Conservation (phyloP, 2,329 filamentous ascomycete species). For the Cyphellophora attinorum region DNA sequence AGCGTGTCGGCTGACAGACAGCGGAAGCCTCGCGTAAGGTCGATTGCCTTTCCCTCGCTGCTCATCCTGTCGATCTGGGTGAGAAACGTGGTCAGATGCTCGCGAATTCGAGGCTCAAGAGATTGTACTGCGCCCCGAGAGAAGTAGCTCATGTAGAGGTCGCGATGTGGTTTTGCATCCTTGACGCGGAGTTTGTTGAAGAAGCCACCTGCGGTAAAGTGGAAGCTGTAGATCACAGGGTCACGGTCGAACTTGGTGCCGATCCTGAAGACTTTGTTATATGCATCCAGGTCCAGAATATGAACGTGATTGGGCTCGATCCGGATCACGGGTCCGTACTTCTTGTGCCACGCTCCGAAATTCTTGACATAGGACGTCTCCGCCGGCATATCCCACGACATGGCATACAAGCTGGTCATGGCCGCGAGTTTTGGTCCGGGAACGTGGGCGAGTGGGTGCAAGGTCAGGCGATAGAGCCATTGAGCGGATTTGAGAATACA, state of each 20-base stretch:
- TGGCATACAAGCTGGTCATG: conserved; percentile 20
- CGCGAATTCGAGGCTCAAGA: conserved; percentile 20
- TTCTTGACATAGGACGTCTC: background rate
- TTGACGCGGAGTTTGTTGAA: conserved; percentile 6
- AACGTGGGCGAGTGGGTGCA: conserved; percentile 24
- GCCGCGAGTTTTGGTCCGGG: conserved; percentile 26
- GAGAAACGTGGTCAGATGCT: conserved; percentile 15
- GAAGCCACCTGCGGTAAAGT: conserved; percentile 2
- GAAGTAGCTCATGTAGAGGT: conserved; percentile 23
- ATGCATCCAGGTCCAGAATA: conserved; percentile 5
- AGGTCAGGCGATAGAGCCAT: conserved; percentile 20
- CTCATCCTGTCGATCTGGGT: conserved; percentile 2
- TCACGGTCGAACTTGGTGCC: conserved; percentile 6
- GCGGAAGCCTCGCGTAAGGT: conserved; percentile 7
- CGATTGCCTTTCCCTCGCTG: conserved; percentile 2
- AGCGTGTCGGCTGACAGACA: conserved; percentile 6
- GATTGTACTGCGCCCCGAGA: conserved; percentile 19
- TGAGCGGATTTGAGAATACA: no score
- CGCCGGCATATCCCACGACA: conserved; percentile 1
- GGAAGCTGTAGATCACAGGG: conserved; percentile 5
- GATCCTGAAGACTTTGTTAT: conserved; percentile 6
- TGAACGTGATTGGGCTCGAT: conserved; percentile 10
- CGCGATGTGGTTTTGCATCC: conserved; percentile 8
- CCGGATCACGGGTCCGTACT: conserved; percentile 8
- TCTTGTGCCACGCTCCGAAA: conserved; percentile 2